Percentiles rank a stretch among this genome's conserved stretches.
Conservation (phyloP, 495 filamentous ascomycete species). For the Penicillium arizonense region DNA sequence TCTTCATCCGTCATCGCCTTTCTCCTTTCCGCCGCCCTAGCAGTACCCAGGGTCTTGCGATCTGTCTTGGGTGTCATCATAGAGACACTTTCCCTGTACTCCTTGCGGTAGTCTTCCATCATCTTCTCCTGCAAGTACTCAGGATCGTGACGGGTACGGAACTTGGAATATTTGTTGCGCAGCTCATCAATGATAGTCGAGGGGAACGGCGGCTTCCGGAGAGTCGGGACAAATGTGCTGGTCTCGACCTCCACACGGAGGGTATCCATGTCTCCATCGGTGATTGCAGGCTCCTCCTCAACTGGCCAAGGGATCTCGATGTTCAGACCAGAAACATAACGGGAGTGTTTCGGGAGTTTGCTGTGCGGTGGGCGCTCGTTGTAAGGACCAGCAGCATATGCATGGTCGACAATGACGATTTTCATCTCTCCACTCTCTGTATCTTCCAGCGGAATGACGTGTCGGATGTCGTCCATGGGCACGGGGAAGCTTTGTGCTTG, state of each 20-base stretch:
- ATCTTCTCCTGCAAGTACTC: conserved; percentile 55
- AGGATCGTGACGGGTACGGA: conserved; percentile 76
- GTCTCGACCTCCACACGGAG: conserved; percentile 72
- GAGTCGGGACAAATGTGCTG: conserved; percentile 69
- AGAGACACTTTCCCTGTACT: conserved; percentile 51
- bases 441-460: conserved; percentile 73
- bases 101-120: conserved; percentile 55
- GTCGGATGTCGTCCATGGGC: conserved; percentile 67
- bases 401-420: conserved; percentile 73
- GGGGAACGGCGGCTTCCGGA: conserved; percentile 78
- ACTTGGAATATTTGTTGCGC: conserved; percentile 78
- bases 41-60: conserved; percentile 15
- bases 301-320: conserved; percentile 74
- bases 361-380: conserved; percentile 31
- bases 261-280: conserved; percentile 67
- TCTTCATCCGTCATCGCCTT: conserved; percentile 30
- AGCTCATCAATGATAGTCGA: conserved; percentile 78
- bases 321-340: conserved; percentile 44
- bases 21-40: conserved; percentile 24
- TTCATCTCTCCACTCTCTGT: conserved; percentile 56
- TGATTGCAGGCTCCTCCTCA: conserved; percentile 31
- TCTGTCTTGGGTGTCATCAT: conserved; percentile 47
- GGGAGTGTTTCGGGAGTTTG: conserved; percentile 37
- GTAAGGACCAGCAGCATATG: conserved; percentile 42
- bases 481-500: conserved; percentile 50